Conservation (phyloP, 2,329 filamentous ascomycete genomes). For the Penicillium expansum region DNA sequence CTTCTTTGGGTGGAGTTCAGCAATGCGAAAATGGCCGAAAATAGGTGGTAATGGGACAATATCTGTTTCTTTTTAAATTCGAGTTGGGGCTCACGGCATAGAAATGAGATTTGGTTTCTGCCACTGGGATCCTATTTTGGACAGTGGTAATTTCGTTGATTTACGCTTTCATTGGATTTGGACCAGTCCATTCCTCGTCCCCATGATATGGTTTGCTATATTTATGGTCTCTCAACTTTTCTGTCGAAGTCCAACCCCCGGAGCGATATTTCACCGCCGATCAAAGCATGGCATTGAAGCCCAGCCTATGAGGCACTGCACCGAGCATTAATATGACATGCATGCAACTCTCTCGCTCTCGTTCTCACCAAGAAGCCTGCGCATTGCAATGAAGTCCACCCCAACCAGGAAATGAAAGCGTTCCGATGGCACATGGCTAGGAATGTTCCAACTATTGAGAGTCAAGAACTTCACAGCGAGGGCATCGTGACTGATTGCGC, state of each 20-base stretch:
- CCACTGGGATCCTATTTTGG: background rate
- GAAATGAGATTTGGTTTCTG: slow-evolving; percentile 14
- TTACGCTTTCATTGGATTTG: background rate
- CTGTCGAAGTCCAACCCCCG: background rate
- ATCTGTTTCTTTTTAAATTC: slow-evolving; percentile 46
- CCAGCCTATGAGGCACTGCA: background rate
- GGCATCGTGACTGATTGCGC: slow-evolving; percentile 12
- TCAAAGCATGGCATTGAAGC: background rate
- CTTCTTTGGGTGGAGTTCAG: slow-evolving; percentile 7
- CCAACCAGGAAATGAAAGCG: background rate
- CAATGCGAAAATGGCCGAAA: slow-evolving; percentile 9
- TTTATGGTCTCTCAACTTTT: background rate
- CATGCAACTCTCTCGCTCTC: background rate
- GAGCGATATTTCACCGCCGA: background rate
- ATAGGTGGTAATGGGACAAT: slow-evolving; percentile 57
- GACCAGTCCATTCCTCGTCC: background rate
- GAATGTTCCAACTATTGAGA: background rate
- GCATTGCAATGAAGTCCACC: background rate
- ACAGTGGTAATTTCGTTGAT: background rate
- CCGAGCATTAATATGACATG: background rate
- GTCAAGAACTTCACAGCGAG: background rate
- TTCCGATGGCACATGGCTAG: background rate
- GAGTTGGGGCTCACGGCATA: slow-evolving; percentile 11
- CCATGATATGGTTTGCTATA: background rate
- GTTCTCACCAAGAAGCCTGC: no score